These are phyloP conservation scores for Beauveria scarabaeidicola DNA, from an alignment of 2,329 filamentous ascomycete genomes.

Conservation along the genomic window DNA sequence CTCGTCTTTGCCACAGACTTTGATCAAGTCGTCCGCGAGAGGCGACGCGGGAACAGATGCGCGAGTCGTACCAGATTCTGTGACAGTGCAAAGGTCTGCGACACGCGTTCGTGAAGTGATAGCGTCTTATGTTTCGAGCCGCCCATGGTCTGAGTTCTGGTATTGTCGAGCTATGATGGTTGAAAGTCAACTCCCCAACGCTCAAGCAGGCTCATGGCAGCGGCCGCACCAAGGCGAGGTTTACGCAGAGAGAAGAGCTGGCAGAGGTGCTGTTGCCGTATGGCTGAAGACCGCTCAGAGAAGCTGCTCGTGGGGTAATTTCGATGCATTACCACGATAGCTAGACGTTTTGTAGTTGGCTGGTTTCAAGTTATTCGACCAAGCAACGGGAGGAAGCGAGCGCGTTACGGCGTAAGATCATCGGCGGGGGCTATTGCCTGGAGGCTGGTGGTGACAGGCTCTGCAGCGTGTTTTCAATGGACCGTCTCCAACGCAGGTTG, in stretches of 20 bases:
- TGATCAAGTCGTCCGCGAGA: neutral
- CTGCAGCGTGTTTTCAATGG: neutral
- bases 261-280: too few relatives aligned
- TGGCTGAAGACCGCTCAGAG: too few relatives aligned
- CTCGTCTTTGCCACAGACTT: too few relatives aligned
- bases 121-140: too few relatives aligned
- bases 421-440: neutral
- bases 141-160: too few relatives aligned
- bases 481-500: too few relatives aligned
- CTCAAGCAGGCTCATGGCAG: too few relatives aligned
- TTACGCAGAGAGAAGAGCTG: too few relatives aligned
- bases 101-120: neutral
- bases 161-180: too few relatives aligned
- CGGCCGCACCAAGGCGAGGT: too few relatives aligned
- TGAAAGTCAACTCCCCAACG: too few relatives aligned
- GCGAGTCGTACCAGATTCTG: neutral
- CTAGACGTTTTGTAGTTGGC: neutral
- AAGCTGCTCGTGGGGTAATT: too few relatives aligned
- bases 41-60: neutral
- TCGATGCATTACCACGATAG: neutral
- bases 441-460: neutral
- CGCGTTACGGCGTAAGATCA: neutral
- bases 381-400: neutral
- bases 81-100: neutral
- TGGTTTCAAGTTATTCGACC: neutral